Base-by-base conservation (phyloP, 768 basidiomycete genomes). In the Russula compacta region DNA sequence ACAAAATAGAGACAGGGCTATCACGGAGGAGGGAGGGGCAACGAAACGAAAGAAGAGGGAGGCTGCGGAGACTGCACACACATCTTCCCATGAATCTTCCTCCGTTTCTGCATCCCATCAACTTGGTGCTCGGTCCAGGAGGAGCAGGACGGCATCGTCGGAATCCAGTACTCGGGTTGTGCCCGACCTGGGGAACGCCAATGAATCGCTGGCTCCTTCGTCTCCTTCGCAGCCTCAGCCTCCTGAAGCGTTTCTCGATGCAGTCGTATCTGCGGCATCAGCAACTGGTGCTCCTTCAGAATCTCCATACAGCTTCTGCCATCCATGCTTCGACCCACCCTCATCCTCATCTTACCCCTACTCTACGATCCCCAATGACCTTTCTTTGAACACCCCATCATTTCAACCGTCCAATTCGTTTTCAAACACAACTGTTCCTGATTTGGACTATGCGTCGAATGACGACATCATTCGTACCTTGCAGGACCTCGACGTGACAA, bases 401-500 rank as follows among this genome's bases (percentile, higher is more conserved):
- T 71, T 75, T 44, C 77, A 80, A 56, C 68, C 78, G 15, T 67
- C 75, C 17, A 76, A 51, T 39, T 38, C 54, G 11, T 43, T 54
- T 11, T 21, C 61, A 12, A 50, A 52, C 5, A n/a, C 50, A 33
- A 36, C 58, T 4, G 62, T 74, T 43, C 72, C 75, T 15, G 76
- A 75, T 29, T 68, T 78, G n/a, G 71, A 70, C 32, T 74, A 74
- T 58, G 77, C 78, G 12, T 85, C 85, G 29, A 87, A 82, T 67
- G 89, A 91, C 51, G 86, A 89, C 61, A 80, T 91, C 48, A 73
- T 90, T 47, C 86, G 84, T 38, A 83, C 82, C 11, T 72, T 91
- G 52, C 87, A 90, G 69, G 82, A 84, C 51, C 74, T 90, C 62
- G 89, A 91, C 66, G 76, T 86, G 58, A 78, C 84, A 54, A 88